A percentile compares a stretch with the other conserved stretches of the same genome.
phyloP scores from a whole-genome alignment of 176 grass and related monocot species.

The Stipa capillata region DNA sequence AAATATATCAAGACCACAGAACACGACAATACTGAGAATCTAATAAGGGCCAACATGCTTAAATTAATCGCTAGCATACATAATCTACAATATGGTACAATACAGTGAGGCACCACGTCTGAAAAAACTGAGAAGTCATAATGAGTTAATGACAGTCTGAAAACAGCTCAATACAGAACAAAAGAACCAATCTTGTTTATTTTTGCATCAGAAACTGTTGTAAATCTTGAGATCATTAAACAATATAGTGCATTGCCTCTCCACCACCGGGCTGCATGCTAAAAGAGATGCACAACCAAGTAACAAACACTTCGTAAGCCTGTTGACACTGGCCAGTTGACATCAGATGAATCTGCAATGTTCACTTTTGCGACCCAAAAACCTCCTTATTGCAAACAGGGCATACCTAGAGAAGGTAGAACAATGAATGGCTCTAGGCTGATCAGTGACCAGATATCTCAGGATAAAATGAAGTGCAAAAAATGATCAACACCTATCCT shows the following conservation, averaged over 20 bases:
- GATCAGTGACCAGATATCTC: not conserved
- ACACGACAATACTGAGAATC: not conserved
- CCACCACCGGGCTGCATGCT: not conserved
- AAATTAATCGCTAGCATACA: not conserved
- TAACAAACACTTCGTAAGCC: not conserved
- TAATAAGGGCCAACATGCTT: not conserved
- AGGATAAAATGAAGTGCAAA: not conserved
- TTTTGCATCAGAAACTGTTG: not conserved
- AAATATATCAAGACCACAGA: not conserved
- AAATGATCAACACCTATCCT: not conserved
- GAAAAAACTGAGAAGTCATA: not conserved
- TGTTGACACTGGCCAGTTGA: not conserved
- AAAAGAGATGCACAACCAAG: not conserved
- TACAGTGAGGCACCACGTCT: not conserved
- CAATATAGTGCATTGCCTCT: not conserved
- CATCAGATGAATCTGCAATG: constrained; percentile 2
- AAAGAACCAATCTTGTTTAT: not conserved
- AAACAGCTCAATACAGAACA: not conserved
- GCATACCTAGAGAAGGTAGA: constrained; percentile 42
- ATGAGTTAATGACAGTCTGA: not conserved
- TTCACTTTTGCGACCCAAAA: constrained; percentile 33
- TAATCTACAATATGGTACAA: not conserved
- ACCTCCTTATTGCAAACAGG: constrained; percentile 76
- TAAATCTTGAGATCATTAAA: not conserved
- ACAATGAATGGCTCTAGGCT: not conserved